phyloP scores from a whole-genome alignment of 169 alveolate species.

The Amoebophrya sp. region DNA sequence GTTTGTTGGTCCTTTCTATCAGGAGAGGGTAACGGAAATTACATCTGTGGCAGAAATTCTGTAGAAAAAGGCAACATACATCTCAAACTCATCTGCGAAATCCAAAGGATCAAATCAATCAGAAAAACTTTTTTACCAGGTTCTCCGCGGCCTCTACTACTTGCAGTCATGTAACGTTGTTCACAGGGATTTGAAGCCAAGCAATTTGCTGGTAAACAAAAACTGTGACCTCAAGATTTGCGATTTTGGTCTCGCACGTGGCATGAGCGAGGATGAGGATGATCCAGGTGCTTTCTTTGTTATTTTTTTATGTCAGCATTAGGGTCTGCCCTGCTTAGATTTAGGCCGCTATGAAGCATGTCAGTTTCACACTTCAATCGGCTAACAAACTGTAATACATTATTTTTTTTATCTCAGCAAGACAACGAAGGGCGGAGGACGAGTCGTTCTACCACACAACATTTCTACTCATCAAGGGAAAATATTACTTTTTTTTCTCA shows the following conservation, averaged over 20 bases:
- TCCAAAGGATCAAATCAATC: background rate
- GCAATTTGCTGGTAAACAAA: constrained; percentile 91
- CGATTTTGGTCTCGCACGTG: constrained; percentile 94
- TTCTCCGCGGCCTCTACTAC: constrained; percentile 72
- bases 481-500: constrained; percentile 54
- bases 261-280: constrained; percentile 45
- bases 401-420: too few relatives aligned
- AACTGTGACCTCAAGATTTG: constrained; percentile 94
- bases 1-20: too few relatives aligned
- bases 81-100: constrained; percentile 37
- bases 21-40: too few relatives aligned
- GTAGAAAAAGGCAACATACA: too few relatives aligned
- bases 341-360: too few relatives aligned
- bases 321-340: too few relatives aligned
- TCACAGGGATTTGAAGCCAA: constrained; percentile 98
- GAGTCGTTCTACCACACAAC: too few relatives aligned
- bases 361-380: too few relatives aligned
- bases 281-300: constrained; percentile 14
- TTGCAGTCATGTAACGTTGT: constrained; percentile 88
- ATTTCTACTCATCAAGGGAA: background rate
- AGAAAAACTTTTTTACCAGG: background rate
- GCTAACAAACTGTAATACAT: background rate
- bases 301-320: too few relatives aligned
- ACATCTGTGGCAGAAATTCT: too few relatives aligned
- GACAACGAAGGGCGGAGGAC: too few relatives aligned